These are phyloP conservation scores for Neopestalotiopsis sp. DNA, from an alignment of 2,329 filamentous ascomycete species.

Conservation along the genomic window DNA sequence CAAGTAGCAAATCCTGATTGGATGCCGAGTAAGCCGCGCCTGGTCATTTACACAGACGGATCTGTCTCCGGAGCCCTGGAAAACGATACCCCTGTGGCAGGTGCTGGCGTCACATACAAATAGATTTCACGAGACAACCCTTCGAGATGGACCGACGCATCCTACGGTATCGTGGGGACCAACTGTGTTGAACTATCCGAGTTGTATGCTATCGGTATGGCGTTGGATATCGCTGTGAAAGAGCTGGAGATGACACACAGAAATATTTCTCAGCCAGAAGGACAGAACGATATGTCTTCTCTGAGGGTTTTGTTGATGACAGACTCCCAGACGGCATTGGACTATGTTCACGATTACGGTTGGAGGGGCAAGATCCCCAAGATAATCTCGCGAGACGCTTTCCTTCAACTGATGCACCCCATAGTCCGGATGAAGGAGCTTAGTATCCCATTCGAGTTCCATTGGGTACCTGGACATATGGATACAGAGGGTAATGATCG, in stretches of 20 bases:
- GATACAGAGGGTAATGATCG: background rate
- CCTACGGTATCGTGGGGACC: background rate
- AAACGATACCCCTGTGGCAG: too few relatives aligned
- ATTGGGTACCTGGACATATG: conserved; percentile 13
- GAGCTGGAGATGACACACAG: background rate
- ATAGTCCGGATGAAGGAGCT: background rate
- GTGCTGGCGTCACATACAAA: background rate
- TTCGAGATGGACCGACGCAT: background rate
- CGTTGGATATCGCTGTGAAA: background rate
- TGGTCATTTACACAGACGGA: conserved; percentile 7
- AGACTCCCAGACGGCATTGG: background rate
- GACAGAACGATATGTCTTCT: background rate
- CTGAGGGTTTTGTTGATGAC: background rate
- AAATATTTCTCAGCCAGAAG: too few relatives aligned
- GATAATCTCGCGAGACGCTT: background rate
- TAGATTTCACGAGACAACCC: background rate
- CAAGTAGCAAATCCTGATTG: background rate
- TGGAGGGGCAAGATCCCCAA: background rate
- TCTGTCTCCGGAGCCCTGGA: background rate
- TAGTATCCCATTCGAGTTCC: background rate
- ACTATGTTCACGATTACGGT: background rate
- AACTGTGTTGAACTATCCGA: background rate
- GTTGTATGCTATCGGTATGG: background rate
- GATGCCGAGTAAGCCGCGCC: background rate
- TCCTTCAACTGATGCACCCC: background rate